Base-by-base conservation (phyloP, 2,329 filamentous ascomycete species). In the Alternaria dauci region DNA sequence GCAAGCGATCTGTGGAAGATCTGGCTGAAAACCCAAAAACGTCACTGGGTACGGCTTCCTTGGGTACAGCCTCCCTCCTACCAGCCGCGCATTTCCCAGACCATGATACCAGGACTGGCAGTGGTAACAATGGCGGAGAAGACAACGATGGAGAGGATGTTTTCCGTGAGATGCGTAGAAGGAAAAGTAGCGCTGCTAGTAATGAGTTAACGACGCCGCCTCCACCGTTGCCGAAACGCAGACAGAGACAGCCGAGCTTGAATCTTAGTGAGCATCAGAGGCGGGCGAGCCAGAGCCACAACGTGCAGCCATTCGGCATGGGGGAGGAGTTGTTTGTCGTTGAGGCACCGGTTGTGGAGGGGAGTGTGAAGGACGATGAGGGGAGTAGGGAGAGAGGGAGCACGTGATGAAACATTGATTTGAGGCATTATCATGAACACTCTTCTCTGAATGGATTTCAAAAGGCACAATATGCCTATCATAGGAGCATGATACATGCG, bases 151-250 rank as follows among this genome's bases (percentile, higher is more conserved):
- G 52, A 8, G 58, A 64, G 30, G 62, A 64, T 9, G 50, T 64
- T 16, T 64, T 62, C 26, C 59, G 62, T 20, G 62, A 64, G 6
- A 54, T 64, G 47, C 58, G 60, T 11, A 52, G 62, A 32, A 57
- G 55, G 20, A 52, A 55, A 20, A 62, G 14, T 26, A 55, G 44
- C 26, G 42, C 48, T 34, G 28, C 42, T 36, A 41, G 44, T 48
- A 48, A 47, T 16, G 59, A 62, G 14, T 25, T 58, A 20, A 32
- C 59, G 26, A 62, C 60, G 52, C 57, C 59, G 47, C 62, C 71
- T 18, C 84, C 85, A 4, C 80, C 83, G 3, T 71, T 88, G 20
- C 86, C 88, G 4, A 82, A 80, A 39, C 66, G 79, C 20, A 71
- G 79, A 30, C 79, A 80, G 59, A 76, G 83, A 30, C 80, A 69